Percentiles rank a stretch among this genome's conserved stretches.
These are phyloP conservation scores for Plasmodium vivax DNA, from an alignment of 169 alveolate species.

Conservation along the genomic window DNA sequence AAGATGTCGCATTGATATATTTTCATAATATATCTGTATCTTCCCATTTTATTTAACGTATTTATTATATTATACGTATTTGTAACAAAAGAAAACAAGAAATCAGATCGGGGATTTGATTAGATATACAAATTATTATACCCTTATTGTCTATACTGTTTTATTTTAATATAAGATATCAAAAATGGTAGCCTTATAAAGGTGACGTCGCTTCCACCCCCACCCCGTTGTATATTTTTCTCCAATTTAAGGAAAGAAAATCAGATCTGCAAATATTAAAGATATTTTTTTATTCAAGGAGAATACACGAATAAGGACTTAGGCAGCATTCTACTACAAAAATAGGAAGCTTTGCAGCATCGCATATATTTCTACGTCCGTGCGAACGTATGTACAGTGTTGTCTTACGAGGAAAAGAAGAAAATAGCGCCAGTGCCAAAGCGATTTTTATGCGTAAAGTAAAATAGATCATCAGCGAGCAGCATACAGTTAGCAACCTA, in stretches of 20 bases:
- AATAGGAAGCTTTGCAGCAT: not conserved
- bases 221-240: slow-evolving; percentile 5
- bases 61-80: not conserved
- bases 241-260: slow-evolving; percentile 5
- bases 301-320: not conserved
- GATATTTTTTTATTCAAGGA: slow-evolving; percentile 1
- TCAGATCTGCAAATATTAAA: slow-evolving; percentile 4
- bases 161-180: slow-evolving; percentile 10
- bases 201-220: not conserved
- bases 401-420: not conserved
- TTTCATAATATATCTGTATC: not conserved
- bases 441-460: not conserved
- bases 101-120: slow-evolving; percentile 12
- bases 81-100: not conserved
- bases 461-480: not conserved
- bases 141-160: not conserved
- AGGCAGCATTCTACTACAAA: not conserved
- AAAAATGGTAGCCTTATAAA: slow-evolving; percentile 33
- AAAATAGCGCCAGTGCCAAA: not conserved
- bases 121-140: not conserved
- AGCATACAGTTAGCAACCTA: not conserved
- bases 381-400: not conserved
- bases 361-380: not conserved
- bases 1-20: not conserved
- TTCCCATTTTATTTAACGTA: slow-evolving; percentile 3